Conservation (phyloP, 345 rosid genomes). For the Rhodomyrtus tomentosa region DNA sequence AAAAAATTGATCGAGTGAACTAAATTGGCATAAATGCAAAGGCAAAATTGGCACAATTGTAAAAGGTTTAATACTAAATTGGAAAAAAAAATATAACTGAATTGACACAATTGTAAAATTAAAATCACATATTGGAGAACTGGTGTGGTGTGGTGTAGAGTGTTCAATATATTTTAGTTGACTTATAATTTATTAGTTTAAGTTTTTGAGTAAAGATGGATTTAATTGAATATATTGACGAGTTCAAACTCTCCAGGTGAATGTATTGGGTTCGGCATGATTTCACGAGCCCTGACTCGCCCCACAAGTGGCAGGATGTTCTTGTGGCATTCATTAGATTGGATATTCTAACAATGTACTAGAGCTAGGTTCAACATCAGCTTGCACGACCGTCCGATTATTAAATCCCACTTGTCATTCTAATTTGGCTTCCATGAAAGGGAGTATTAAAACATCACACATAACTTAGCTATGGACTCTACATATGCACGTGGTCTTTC, state of each 20-base stretch:
- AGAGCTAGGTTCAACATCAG: neutral
- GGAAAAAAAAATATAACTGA: too few species aligned
- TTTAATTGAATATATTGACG: neutral
- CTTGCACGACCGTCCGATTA: neutral
- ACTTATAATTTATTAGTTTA: neutral
- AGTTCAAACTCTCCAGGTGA: neutral
- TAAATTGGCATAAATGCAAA: too few species aligned
- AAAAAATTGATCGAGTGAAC: too few species aligned
- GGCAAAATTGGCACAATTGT: too few species aligned
- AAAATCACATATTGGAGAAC: neutral
- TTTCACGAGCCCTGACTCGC: neutral
- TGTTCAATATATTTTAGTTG: neutral
- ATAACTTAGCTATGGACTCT: neutral
- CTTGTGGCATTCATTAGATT: too few species aligned
- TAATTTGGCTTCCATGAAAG: neutral
- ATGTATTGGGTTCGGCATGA: neutral
- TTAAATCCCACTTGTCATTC: neutral
- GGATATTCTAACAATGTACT: neutral
- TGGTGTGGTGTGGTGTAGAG: neutral
- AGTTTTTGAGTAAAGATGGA: neutral
- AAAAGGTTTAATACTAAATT: too few species aligned
- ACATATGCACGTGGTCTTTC: neutral
- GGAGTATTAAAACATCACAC: too few species aligned
- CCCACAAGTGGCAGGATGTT: neutral
- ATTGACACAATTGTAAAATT: too few species aligned